Evolutionary conservation across 1,284 basidiomycete species (phyloP).

Genomic region (Tylopilus orsonianus): DNA sequence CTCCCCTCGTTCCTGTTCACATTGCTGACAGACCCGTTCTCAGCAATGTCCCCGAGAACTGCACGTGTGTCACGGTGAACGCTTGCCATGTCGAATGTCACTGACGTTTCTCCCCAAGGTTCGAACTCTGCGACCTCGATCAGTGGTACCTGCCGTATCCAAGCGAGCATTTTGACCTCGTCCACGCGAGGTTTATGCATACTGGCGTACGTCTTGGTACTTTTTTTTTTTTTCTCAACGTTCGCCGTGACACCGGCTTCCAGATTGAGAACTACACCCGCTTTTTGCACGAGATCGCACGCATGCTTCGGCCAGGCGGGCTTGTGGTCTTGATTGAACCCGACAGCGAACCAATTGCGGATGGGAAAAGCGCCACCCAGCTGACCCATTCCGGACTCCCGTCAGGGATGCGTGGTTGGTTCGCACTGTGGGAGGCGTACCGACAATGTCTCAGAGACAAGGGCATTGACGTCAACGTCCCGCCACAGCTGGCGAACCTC

Average conservation of each 20-base stretch:
- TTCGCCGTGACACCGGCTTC: slow-evolving; percentile 10
- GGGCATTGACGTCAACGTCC: slow-evolving; percentile 57
- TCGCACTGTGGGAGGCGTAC: slow-evolving; percentile 59
- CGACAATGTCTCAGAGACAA: slow-evolving; percentile 49
- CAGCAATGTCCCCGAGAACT: slow-evolving; percentile 64
- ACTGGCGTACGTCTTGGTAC: slow-evolving; percentile 44
- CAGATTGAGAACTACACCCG: slow-evolving; percentile 62
- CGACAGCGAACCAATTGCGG: slow-evolving; percentile 48
- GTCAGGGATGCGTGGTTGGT: slow-evolving; percentile 55
- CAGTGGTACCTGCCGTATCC: slow-evolving; percentile 58
- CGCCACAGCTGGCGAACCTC: slow-evolving; percentile 47
- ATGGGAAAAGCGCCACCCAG: slow-evolving; percentile 42
- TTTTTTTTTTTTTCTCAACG: not conserved
- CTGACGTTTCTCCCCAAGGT: slow-evolving; percentile 39
- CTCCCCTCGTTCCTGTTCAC: slow-evolving; percentile 6
- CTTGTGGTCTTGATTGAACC: slow-evolving; percentile 64
- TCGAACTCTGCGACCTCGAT: slow-evolving; percentile 67
- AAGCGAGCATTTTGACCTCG: slow-evolving; percentile 58
- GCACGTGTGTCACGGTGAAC: slow-evolving; percentile 49
- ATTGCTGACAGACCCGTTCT: slow-evolving; percentile 15
- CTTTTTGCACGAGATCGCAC: slow-evolving; percentile 57
- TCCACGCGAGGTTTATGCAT: slow-evolving; percentile 66
- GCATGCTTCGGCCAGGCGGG: slow-evolving; percentile 68
- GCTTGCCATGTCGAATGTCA: slow-evolving; percentile 4
- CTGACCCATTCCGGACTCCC: slow-evolving; percentile 36